A percentile compares a stretch with the other conserved stretches of the same genome.
phyloP scores from a whole-genome alignment of 495 filamentous ascomycete genomes.

The Ramalina intermedia region DNA sequence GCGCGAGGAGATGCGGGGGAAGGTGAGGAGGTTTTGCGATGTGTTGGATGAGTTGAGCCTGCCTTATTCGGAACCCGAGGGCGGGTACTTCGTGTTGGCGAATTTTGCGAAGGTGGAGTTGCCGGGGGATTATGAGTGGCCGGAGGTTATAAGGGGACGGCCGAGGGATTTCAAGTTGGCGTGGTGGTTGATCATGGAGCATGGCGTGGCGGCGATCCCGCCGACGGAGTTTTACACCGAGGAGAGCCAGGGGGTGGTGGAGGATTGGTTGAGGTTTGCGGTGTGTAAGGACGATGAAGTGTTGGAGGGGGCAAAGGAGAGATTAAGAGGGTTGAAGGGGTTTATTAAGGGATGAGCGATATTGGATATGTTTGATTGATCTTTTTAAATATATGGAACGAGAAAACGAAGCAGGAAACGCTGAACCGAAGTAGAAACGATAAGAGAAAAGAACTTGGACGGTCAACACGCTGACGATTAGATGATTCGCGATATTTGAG shows the following conservation, averaged over 20 bases:
- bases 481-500: no score
- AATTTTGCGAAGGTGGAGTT: slow-evolving; percentile 78
- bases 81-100: slow-evolving; percentile 90
- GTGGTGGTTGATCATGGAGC: slow-evolving; percentile 93
- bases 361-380: no score
- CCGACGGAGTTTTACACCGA: slow-evolving; percentile 94
- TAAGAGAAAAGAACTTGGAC: no score
- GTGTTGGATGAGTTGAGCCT: slow-evolving; percentile 81
- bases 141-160: slow-evolving; percentile 67
- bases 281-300: slow-evolving; percentile 93
- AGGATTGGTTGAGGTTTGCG: slow-evolving; percentile 89
- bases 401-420: no score
- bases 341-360: slow-evolving; percentile 33
- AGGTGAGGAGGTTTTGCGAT: slow-evolving; percentile 73
- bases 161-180: slow-evolving; percentile 85
- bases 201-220: slow-evolving; percentile 90
- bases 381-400: no score
- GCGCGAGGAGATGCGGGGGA: slow-evolving; percentile 73
- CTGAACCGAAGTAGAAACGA: no score
- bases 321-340: slow-evolving; percentile 72
- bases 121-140: slow-evolving; percentile 71
- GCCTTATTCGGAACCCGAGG: slow-evolving; percentile 85
- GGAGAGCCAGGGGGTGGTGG: slow-evolving; percentile 64
- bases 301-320: slow-evolving; percentile 77
- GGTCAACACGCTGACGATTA: no score